These are phyloP conservation scores for Chytriomyces confervae DNA, from an alignment of 192 early-diverging fungal genomes.

Conservation along the genomic window DNA sequence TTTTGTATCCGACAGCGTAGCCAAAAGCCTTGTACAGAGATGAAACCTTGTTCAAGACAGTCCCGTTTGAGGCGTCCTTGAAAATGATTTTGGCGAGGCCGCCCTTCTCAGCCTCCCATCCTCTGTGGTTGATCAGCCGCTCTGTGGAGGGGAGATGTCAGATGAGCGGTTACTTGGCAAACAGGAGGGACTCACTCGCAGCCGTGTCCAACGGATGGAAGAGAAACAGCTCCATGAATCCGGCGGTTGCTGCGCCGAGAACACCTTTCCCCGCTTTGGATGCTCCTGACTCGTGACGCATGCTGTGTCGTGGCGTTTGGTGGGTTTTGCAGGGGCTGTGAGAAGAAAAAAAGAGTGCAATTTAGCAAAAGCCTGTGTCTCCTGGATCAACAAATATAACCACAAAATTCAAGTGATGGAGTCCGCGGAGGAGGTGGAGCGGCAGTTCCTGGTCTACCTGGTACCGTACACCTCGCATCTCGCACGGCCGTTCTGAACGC, in stretches of 20 bases:
- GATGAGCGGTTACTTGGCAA: constrained; percentile 61
- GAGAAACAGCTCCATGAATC: constrained; percentile 85
- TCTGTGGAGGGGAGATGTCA: constrained; percentile 2
- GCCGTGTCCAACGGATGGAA: constrained; percentile 97
- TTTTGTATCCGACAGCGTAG: constrained; percentile 93
- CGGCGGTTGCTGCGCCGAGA: constrained; percentile 50
- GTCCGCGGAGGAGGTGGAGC: background rate
- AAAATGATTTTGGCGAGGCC: constrained; percentile 81
- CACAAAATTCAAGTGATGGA: background rate
- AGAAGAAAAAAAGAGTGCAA: background rate
- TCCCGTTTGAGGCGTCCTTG: constrained; percentile 72
- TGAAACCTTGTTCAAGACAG: constrained; percentile 70
- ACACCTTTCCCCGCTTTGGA: constrained; percentile 26
- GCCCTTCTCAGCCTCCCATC: constrained; percentile 62
- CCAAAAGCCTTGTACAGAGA: constrained; percentile 90
- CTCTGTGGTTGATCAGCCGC: constrained; percentile 48
- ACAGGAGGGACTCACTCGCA: constrained; percentile 77
- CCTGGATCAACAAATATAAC: no score
- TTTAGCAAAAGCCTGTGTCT: background rate
- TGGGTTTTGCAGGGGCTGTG: background rate
- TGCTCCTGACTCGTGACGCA: background rate
- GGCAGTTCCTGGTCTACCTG: background rate
- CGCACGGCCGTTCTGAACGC: background rate
- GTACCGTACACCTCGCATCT: background rate
- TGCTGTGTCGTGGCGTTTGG: background rate